Evolutionary conservation across 371 early-diverging fungal genomes (phyloP), one percentile per base, ranked within the genome.

Genomic region (Mortierella sp.): DNA sequence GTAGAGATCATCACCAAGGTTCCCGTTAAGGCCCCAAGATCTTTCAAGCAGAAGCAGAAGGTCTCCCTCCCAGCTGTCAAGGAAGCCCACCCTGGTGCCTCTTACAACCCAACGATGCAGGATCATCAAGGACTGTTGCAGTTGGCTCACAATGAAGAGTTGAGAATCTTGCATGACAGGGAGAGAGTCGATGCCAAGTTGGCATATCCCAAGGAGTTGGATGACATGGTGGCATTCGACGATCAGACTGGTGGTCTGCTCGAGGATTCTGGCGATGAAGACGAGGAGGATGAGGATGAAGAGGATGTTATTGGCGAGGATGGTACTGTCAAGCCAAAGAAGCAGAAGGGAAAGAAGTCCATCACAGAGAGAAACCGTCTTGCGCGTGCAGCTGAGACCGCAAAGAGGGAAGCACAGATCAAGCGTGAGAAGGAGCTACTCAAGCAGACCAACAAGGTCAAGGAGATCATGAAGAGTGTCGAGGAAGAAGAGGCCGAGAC

Each of bases 91-190:
- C 91, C 94, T 0, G 99, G 99, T 60, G 90, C 95, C 0, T 97
- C 97, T 12, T 98, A 98, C 84, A 94, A 95, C 70, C 98, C 98
- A 14, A 86, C 89, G 10, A 86, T 89, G 72, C 89, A 91, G 63
- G 94, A 94, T 52, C 96, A 97, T 87, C 92, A 95, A 75, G 87
- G 66, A 49, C 66, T 85, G 58, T 71, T 91, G 65, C 83, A 73
- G 11, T 64, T 87, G 55, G 91, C 89, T 22, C 84, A 84, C 24
- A 86, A 89, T 6, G 86, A 86, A 39, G 90, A 93, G 66, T 66
- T 81, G 57, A 87, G 74, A 55, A 87, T 86, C 67, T 66, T 73
- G 80, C 88, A 77, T 59, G 87, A 84, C 75, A 85, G 75, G 73
- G 86, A 84, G 84, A 90, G 84, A 18, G 59, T 88, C 14, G 80